Evolutionary conservation across 352 stramenopile species (phyloP), one percentile per base, ranked within the genome.

Genomic region (Phytopythium helicoides): DNA sequence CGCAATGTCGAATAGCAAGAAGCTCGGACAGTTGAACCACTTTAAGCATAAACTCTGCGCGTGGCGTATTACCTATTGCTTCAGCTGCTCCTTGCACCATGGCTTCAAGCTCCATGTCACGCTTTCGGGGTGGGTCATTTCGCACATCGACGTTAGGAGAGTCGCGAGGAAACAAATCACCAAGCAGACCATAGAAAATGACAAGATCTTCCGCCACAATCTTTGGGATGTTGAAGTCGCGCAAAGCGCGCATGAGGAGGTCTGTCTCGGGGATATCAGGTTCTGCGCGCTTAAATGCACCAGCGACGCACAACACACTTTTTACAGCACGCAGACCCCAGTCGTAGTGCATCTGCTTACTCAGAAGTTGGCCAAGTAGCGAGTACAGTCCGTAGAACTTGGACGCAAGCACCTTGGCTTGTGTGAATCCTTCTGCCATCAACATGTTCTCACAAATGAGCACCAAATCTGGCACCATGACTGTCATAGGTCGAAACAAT

Each of bases 371-470:
- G 1, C 87, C 86, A 5, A 98, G 73, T 34, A 98, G 64, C 22
- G 89, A 97, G 64, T 98, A 98, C 25, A 98, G 74, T 0, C 90
- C 92, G 47, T 98, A 98, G 56, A 98, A 98, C 65, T 98, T 98
- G 33, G 87, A 96, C 10, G 95, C 94, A 5, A 98, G 73, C 21
- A 96, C 88, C 67, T 98, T 98, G 28, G 90, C 90, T 31, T 96
- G 81, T 22, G 94, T 96, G 56, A 98, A 98, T 8, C 95, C 95
- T 75, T 98, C 90, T 5, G 92, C 92, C 91, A 98, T 98, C 34
- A 98, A 73, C 90, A 98, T 98, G 67, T 98, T 98, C 66, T 98
- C 95, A 64, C 92, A 98, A 59, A 98, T 98, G 18, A 98, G 66
- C 50, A 98, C 90, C 1, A 98, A 67, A 66, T 98, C 94, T 11